Conservation (phyloP, 148 eudicot species). For the Rhododendron henanense region DNA sequence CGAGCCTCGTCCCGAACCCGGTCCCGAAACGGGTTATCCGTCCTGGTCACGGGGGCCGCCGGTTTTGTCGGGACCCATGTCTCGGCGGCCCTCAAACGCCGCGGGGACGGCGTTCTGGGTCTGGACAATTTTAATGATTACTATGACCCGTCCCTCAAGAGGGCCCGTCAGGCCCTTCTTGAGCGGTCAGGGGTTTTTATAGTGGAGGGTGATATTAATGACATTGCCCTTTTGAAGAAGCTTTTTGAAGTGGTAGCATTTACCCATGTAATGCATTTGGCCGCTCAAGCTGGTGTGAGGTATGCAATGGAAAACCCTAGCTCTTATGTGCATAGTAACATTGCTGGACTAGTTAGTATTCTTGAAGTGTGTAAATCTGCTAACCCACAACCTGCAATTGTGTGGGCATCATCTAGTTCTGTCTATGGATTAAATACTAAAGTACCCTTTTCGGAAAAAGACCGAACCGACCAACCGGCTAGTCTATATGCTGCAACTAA, state of each 20-base stretch:
- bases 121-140: constrained; percentile 76
- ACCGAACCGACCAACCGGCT: constrained; percentile 80
- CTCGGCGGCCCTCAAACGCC: constrained; percentile 54
- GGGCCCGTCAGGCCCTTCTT: constrained; percentile 51
- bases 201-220: constrained; percentile 80
- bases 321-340: constrained; percentile 76
- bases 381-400: constrained; percentile 76
- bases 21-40: constrained; percentile 55
- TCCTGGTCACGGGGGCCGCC: constrained; percentile 75
- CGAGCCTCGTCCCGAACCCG: constrained; percentile 46
- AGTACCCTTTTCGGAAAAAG: constrained; percentile 84
- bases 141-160: constrained; percentile 64
- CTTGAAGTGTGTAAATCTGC: constrained; percentile 71
- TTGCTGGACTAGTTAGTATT: constrained; percentile 68
- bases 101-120: constrained; percentile 79
- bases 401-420: constrained; percentile 82
- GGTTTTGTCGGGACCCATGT: constrained; percentile 84
- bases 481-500: constrained; percentile 84
- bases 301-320: constrained; percentile 83
- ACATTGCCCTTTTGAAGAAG: constrained; percentile 42
- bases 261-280: constrained; percentile 81
- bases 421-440: constrained; percentile 74
- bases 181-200: constrained; percentile 60
- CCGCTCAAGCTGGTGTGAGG: constrained; percentile 87
- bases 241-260: constrained; percentile 57